A percentile compares a stretch with the other conserved stretches of the same genome.
Conservation (phyloP, 805 yeast species). For the Metahyphopichia silvanorum region DNA sequence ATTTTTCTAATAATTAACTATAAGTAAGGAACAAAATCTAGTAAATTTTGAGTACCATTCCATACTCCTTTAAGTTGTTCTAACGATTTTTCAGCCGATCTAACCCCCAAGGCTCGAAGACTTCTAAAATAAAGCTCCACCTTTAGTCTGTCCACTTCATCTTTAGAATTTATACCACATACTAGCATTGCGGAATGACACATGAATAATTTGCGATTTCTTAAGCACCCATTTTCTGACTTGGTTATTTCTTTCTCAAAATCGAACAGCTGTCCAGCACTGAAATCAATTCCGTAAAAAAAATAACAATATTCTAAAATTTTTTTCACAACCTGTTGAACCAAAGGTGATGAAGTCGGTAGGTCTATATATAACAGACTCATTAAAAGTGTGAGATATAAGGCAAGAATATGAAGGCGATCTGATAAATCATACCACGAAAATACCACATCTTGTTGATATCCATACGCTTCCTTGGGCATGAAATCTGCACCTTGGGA, state of each 20-base stretch:
- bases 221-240: conserved; percentile 3
- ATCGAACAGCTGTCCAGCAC: background rate
- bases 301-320: conserved; percentile 13
- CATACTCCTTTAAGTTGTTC: conserved; percentile 5
- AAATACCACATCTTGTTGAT: conserved; percentile 13
- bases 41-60: conserved; percentile 6
- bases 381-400: conserved; percentile 27
- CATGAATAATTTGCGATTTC: conserved; percentile 12
- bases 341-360: conserved; percentile 6
- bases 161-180: conserved; percentile 11
- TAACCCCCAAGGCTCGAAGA: conserved; percentile 9
- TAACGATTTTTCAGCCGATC: conserved; percentile 11
- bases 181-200: conserved; percentile 11
- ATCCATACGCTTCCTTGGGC: conserved; percentile 13
- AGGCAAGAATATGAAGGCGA: conserved; percentile 34
- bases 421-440: conserved; percentile 52
- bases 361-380: conserved; percentile 8
- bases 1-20: conserved; percentile 1
- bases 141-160: conserved; percentile 5
- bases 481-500: conserved; percentile 9
- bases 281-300: conserved; percentile 10
- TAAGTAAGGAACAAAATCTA: conserved; percentile 13
- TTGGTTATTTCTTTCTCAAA: conserved; percentile 1
- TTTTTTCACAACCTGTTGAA: conserved; percentile 12
- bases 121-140: conserved; percentile 11